Percentiles rank a stretch among this genome's conserved stretches.
Conservation (phyloP, 1,139 yeast genomes). For the Kodamaea arcana region DNA sequence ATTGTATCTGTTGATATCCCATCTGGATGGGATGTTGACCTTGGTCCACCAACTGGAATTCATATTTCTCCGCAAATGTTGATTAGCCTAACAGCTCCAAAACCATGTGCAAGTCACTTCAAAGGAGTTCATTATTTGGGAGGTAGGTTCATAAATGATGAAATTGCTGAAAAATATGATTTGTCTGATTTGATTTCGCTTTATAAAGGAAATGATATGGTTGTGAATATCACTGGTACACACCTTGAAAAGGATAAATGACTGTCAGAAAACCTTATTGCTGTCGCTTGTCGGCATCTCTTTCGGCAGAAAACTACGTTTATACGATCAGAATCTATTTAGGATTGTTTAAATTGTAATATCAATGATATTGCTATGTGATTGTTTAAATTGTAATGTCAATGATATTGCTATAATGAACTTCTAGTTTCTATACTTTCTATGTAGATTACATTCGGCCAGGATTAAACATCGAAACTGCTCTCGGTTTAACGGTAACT, state of each 20-base stretch:
- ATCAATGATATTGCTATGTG: too few species aligned
- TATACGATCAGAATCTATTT: too few species aligned
- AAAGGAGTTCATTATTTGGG: slow-evolving; percentile 68
- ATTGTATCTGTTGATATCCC: slow-evolving; percentile 88
- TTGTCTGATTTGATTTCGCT: slow-evolving; percentile 43
- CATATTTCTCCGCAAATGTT: slow-evolving; percentile 60
- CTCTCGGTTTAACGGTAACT: background rate
- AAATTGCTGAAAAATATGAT: slow-evolving; percentile 68
- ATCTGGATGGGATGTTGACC: slow-evolving; percentile 94
- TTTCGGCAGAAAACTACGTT: too few species aligned
- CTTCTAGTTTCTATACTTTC: too few species aligned
- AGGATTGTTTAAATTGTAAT: too few species aligned
- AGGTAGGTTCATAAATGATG: slow-evolving; percentile 71
- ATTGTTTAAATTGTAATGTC: too few species aligned
- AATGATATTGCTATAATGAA: too few species aligned
- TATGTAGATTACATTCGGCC: too few species aligned
- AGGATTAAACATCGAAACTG: slow-evolving; percentile 1
- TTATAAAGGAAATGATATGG: slow-evolving; percentile 35
- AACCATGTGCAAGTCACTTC: slow-evolving; percentile 68
- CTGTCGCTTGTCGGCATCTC: too few species aligned
- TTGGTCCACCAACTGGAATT: slow-evolving; percentile 54
- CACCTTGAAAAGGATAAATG: too few species aligned
- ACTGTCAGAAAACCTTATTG: too few species aligned
- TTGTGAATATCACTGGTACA: too few species aligned
- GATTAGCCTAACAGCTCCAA: slow-evolving; percentile 89